Percentiles rank a stretch among this genome's conserved stretches.
These are phyloP conservation scores for Erodium chrysanthum DNA, from an alignment of 441 rosid genomes.

Conservation along the genomic window DNA sequence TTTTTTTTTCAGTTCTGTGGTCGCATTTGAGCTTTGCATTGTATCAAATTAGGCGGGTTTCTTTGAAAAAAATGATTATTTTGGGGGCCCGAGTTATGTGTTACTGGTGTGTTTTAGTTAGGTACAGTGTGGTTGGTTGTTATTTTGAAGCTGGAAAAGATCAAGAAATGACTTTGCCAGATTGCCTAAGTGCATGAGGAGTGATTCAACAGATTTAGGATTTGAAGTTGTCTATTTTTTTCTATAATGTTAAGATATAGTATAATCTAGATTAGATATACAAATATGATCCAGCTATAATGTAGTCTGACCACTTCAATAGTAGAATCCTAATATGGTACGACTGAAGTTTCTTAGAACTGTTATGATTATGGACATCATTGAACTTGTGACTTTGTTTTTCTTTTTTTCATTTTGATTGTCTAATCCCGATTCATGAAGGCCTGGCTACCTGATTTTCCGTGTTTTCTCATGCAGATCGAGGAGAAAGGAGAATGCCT, in stretches of 20 bases:
- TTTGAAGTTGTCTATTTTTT: not conserved
- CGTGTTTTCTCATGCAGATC: not conserved
- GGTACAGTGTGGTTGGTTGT: no score
- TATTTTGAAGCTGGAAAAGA: no score
- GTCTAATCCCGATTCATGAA: not conserved
- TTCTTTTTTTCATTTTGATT: not conserved
- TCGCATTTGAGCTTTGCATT: constrained; percentile 8
- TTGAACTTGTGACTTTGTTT: not conserved
- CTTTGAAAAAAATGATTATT: no score
- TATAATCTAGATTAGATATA: not conserved
- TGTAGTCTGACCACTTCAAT: not conserved
- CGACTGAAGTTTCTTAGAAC: not conserved
- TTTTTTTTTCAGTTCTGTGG: not conserved
- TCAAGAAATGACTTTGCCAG: no score
- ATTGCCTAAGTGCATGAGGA: not conserved
- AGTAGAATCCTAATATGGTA: not conserved
- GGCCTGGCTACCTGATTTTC: constrained; percentile 8
- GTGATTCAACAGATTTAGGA: not conserved
- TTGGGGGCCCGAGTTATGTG: not conserved
- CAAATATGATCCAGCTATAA: not conserved
- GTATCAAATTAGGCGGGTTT: not conserved
- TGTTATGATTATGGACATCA: not conserved
- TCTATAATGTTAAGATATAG: not conserved
- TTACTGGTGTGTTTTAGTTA: not conserved
- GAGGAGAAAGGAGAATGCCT: no score